These are phyloP conservation scores for Vanilla planifolia DNA, from an alignment of 106 monocot species.

Conservation along the genomic window DNA sequence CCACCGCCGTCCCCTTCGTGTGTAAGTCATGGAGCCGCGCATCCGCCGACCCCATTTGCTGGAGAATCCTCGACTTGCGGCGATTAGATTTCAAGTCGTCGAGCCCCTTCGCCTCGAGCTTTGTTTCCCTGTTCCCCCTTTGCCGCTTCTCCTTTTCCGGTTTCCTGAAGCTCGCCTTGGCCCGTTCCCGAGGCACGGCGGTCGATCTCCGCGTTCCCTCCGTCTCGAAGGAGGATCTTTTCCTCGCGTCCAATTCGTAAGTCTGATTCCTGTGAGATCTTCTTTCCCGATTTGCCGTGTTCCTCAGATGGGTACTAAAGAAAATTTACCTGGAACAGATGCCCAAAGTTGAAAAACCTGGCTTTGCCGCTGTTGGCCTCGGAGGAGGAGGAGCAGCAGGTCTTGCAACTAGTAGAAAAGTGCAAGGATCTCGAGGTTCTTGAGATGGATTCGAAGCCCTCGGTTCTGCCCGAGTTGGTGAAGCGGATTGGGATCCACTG, in stretches of 20 bases:
- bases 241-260: constrained; percentile 9
- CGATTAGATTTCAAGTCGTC: constrained; percentile 38
- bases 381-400: constrained; percentile 19
- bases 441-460: constrained; percentile 44
- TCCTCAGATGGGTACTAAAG: not conserved
- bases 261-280: not conserved
- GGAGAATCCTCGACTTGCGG: constrained; percentile 29
- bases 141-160: constrained; percentile 20
- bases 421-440: constrained; percentile 37
- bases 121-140: constrained; percentile 11
- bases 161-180: constrained; percentile 20
- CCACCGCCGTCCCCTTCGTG: constrained; percentile 31
- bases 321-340: constrained; percentile 9
- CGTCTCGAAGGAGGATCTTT: constrained; percentile 9
- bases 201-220: constrained; percentile 19
- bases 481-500: constrained; percentile 24
- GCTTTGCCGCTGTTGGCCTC: constrained; percentile 16
- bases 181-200: constrained; percentile 4
- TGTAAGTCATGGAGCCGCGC: constrained; percentile 35
- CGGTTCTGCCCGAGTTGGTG: constrained; percentile 22
- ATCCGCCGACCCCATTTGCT: constrained; percentile 32
- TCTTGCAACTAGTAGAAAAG: constrained; percentile 17
- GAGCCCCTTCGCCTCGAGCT: constrained; percentile 34
- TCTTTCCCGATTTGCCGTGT: not conserved
- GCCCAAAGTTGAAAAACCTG: constrained; percentile 19